These are phyloP conservation scores for Ophiostoma australiae DNA, from an alignment of 2,329 filamentous ascomycete species.

Conservation along the genomic window DNA sequence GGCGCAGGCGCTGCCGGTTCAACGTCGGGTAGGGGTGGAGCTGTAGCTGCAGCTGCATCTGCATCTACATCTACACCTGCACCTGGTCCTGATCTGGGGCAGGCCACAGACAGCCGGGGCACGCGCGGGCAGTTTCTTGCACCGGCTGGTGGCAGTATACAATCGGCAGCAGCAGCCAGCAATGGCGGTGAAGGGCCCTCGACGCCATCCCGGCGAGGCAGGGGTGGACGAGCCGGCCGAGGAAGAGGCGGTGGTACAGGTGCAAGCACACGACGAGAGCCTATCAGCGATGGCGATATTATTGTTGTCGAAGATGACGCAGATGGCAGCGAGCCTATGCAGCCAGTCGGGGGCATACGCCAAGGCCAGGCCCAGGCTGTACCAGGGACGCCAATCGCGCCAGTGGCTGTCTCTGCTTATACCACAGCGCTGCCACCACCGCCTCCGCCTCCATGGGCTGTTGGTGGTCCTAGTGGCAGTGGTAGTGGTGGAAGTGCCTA, in stretches of 20 bases:
- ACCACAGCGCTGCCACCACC: neutral
- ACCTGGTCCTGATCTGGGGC: neutral
- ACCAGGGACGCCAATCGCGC: neutral
- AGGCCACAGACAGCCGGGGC: constrained; percentile 4
- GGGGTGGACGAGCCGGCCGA: neutral
- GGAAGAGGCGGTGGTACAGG: neutral
- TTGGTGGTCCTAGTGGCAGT: neutral
- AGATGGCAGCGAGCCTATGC: neutral
- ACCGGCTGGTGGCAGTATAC: neutral
- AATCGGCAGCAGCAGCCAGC: constrained; percentile 9
- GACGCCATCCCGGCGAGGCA: neutral
- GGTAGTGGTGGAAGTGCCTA: neutral
- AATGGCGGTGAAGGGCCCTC: neutral
- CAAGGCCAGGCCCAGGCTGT: neutral
- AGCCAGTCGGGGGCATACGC: neutral
- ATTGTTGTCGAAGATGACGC: constrained; percentile 7
- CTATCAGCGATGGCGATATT: neutral
- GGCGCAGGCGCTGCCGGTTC: neutral
- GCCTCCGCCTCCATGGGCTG: neutral
- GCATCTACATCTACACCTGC: constrained; percentile 23
- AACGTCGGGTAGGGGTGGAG: constrained; percentile 8
- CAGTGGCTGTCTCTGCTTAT: neutral
- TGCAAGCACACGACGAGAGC: constrained; percentile 6
- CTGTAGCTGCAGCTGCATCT: constrained; percentile 27
- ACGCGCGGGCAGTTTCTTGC: neutral